Evolutionary conservation across 23 red algal species (phyloP), one percentile per base, ranked within the genome.

Genomic region (Gracilaria gracilis): DNA sequence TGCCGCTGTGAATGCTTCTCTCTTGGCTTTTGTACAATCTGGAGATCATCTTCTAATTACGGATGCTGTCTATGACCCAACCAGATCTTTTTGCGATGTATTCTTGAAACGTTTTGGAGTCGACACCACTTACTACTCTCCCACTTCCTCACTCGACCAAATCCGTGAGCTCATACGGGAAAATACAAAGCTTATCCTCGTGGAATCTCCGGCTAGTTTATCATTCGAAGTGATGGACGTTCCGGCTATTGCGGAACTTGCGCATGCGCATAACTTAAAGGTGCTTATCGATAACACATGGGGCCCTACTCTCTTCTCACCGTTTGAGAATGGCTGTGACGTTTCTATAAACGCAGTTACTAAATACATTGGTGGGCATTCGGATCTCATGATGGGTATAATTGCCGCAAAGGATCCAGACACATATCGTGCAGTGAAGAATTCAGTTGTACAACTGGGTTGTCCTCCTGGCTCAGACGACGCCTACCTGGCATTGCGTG

Each of bases 221-320:
- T 95, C 93, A 31, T 95, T 98, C 91, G 97, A 98, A 86, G 80
- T 98, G 59, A 91, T 93, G 92, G 93, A 98, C 50, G 80, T 98
- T 36, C 73, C 93, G n/a, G 90, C 90, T 28, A 46, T 98, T 42
- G 84, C 89, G 5, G 74, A 86, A 51, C 27, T 86, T 42, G 97
- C 97, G 28, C 97, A 94, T 73, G 84, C 71, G 27, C 57, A 79
- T 37, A 82, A 82, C 15, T 74, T 95, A 27, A 91, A 93, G 50
- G 97, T 98, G 12, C 53, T 98, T 8, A 92, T 94, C 47, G 97
- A 98, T 58, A 98, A 98, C 59, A 98, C 97, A n/a, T 98, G 82
- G 54, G 97, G 97, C 29, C 97, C 97, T 17, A 94, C 79, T 40
- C 82, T 98, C 21, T 94, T 95, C 77, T 76, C 82, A 8, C 94